These are phyloP conservation scores for Smittium mucronatum DNA, from an alignment of 371 early-diverging fungal genomes.

Conservation along the genomic window DNA sequence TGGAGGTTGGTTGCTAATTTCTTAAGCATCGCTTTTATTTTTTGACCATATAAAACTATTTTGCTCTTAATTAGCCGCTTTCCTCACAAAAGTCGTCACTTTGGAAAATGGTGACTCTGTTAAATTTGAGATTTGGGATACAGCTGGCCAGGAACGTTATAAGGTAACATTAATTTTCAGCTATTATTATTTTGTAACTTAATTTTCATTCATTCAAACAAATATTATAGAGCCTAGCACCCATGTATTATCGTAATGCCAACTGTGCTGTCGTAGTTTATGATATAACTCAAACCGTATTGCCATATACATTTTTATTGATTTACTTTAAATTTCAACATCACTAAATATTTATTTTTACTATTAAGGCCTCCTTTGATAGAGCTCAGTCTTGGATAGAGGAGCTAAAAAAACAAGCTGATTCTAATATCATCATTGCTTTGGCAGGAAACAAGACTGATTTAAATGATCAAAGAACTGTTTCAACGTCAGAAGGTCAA, in stretches of 20 bases:
- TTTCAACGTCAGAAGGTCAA: conserved; percentile 61
- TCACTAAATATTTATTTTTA: conserved; percentile 20
- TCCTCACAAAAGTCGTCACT: conserved; percentile 58
- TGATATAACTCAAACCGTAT: conserved; percentile 80
- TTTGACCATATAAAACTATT: neutral
- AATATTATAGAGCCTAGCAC: conserved; percentile 74
- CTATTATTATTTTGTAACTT: too few species aligned
- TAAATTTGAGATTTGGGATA: conserved; percentile 90
- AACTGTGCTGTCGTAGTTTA: conserved; percentile 93
- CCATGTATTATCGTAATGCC: conserved; percentile 98
- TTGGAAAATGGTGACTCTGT: conserved; percentile 58
- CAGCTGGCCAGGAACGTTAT: conserved; percentile 91
- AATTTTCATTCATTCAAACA: neutral
- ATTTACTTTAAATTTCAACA: neutral
- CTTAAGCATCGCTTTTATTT: conserved; percentile 4
- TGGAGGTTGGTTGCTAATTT: conserved; percentile 53
- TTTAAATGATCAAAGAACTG: conserved; percentile 58
- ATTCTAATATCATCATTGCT: conserved; percentile 90
- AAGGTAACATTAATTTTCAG: conserved; percentile 40
- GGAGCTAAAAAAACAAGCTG: conserved; percentile 91
- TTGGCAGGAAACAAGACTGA: conserved; percentile 94
- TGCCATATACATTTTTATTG: conserved; percentile 1
- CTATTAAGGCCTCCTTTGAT: conserved; percentile 63
- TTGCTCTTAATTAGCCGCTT: conserved; percentile 45
- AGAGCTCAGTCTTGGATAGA: conserved; percentile 98